Conservation (phyloP, 805 yeast species). For the Aciculoconidium aculeatum region DNA sequence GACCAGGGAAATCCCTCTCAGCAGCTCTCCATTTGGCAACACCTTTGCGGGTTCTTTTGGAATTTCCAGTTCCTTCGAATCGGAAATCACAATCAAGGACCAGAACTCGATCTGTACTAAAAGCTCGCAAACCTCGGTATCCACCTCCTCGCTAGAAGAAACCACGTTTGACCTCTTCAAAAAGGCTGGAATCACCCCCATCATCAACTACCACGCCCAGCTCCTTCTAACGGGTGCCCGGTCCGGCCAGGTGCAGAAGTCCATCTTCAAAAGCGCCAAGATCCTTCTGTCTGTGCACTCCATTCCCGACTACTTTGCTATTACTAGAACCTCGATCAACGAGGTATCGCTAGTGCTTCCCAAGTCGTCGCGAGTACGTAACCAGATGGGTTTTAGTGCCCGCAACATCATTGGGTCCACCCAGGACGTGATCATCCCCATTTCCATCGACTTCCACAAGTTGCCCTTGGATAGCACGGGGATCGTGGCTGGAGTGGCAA, state of each 20-base stretch:
- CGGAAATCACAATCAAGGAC: not conserved
- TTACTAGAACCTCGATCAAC: slow-evolving; percentile 45
- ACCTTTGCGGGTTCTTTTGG: slow-evolving; percentile 1
- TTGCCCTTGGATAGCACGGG: slow-evolving; percentile 60
- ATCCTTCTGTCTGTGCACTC: slow-evolving; percentile 19
- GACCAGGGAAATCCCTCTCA: no score
- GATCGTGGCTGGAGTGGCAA: slow-evolving; percentile 61
- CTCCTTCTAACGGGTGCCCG: slow-evolving; percentile 57
- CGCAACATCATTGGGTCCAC: slow-evolving; percentile 48
- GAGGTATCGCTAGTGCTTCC: slow-evolving; percentile 48
- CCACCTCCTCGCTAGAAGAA: slow-evolving; percentile 18
- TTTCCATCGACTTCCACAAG: slow-evolving; percentile 46
- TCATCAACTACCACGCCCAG: slow-evolving; percentile 32
- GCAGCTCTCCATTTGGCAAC: slow-evolving; percentile 2
- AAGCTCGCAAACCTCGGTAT: not conserved
- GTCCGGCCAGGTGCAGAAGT: slow-evolving; percentile 37
- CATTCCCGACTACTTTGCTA: slow-evolving; percentile 44
- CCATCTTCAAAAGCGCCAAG: slow-evolving; percentile 39
- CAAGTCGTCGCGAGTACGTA: slow-evolving; percentile 29
- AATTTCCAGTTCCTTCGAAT: slow-evolving; percentile 1
- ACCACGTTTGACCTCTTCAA: slow-evolving; percentile 32
- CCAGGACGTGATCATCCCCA: slow-evolving; percentile 52
- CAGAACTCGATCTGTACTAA: no score
- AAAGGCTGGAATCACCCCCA: slow-evolving; percentile 38
- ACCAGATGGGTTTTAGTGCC: slow-evolving; percentile 34